Evolutionary conservation across 306 rosid genomes (phyloP).

Genomic region (Carpinus viminea): DNA sequence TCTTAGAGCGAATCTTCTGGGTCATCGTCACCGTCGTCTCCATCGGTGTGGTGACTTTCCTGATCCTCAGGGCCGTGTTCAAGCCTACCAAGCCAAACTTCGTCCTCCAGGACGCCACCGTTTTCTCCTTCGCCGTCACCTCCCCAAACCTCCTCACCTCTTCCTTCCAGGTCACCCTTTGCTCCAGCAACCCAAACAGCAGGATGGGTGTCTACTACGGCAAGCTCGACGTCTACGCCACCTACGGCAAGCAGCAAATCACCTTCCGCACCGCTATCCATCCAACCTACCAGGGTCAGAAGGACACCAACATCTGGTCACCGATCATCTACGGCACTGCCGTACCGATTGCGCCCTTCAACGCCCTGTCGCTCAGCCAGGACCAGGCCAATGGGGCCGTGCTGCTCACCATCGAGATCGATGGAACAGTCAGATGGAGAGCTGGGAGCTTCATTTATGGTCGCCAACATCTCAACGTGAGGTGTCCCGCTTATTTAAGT

Average conservation of each 20-base stretch:
- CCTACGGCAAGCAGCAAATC: slow-evolving; percentile 69
- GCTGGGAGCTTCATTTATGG: slow-evolving; percentile 66
- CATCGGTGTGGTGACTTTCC: slow-evolving; percentile 51
- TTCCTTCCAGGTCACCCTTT: slow-evolving; percentile 66
- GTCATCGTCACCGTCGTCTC: slow-evolving; percentile 48
- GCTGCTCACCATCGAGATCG: slow-evolving; percentile 39
- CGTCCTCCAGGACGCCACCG: slow-evolving; percentile 81
- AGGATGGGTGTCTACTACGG: slow-evolving; percentile 85
- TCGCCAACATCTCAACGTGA: slow-evolving; percentile 60
- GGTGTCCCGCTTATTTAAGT: slow-evolving; percentile 65
- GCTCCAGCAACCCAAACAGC: slow-evolving; percentile 78
- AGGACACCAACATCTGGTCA: slow-evolving; percentile 76
- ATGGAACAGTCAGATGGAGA: slow-evolving; percentile 83
- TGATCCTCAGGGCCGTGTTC: slow-evolving; percentile 70
- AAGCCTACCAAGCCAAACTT: slow-evolving; percentile 75
- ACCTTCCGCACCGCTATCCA: slow-evolving; percentile 68
- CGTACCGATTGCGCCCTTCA: slow-evolving; percentile 80
- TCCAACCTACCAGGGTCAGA: slow-evolving; percentile 81
- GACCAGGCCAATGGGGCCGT: slow-evolving; percentile 57
- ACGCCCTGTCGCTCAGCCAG: slow-evolving; percentile 37
- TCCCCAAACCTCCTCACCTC: slow-evolving; percentile 67
- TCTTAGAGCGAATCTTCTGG: slow-evolving; percentile 28
- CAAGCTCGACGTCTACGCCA: slow-evolving; percentile 61
- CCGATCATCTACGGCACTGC: slow-evolving; percentile 70
- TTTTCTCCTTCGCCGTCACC: slow-evolving; percentile 78